Conservation (phyloP, 2,329 filamentous ascomycete genomes). For the Diaporthe caulivora region DNA sequence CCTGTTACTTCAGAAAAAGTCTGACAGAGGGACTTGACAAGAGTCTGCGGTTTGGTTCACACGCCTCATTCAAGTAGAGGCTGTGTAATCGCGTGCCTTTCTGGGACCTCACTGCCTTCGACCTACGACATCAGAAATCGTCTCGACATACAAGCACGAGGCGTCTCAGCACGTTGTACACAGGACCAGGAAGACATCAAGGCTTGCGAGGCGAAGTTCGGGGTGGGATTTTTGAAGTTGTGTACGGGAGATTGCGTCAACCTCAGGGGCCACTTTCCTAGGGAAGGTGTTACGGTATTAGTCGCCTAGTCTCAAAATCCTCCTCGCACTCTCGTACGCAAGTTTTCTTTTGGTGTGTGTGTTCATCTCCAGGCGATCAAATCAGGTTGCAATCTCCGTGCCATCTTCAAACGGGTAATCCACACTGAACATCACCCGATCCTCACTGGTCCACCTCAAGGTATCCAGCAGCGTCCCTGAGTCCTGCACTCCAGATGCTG, state of each 20-base stretch:
- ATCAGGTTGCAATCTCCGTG: conserved; percentile 16
- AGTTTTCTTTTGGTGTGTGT: conserved; percentile 19
- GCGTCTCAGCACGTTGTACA: too few relatives aligned
- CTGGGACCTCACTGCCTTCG: not conserved
- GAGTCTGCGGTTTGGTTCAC: too few relatives aligned
- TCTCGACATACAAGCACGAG: not conserved
- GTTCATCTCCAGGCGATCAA: conserved; percentile 28
- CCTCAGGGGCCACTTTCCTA: too few relatives aligned
- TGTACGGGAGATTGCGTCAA: not conserved
- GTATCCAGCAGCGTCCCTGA: conserved; percentile 2
- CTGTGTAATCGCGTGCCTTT: not conserved
- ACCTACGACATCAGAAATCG: not conserved
- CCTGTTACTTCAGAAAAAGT: not conserved
- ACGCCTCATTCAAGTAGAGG: not conserved
- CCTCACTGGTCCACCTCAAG: conserved; percentile 26
- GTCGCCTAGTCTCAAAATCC: conserved; percentile 12
- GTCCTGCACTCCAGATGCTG: conserved; percentile 20
- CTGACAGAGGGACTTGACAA: too few relatives aligned
- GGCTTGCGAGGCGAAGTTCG: not conserved
- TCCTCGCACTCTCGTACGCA: conserved; percentile 28
- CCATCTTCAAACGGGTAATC: conserved; percentile 26
- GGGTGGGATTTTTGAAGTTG: not conserved
- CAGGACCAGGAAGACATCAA: too few relatives aligned
- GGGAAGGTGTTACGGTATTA: not conserved
- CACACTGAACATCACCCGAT: conserved; percentile 30